A percentile compares a stretch with the other conserved stretches of the same genome.
phyloP scores from a whole-genome alignment of 441 rosid species.

The Corymbia citriodora region DNA sequence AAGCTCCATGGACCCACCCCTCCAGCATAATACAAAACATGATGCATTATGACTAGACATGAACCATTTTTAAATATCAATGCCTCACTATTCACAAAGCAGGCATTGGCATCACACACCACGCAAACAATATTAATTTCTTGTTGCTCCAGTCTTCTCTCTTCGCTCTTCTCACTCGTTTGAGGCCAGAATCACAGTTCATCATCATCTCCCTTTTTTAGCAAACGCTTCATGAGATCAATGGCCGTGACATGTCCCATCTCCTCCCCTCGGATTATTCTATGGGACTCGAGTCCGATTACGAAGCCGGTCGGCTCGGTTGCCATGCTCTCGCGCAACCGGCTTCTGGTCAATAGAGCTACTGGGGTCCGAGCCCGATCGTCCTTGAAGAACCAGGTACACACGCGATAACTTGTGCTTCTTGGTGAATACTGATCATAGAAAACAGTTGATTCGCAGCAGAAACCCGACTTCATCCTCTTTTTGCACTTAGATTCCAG shows the following conservation, averaged over 20 bases:
- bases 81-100: not conserved
- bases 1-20: not conserved
- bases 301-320: conserved; percentile 19
- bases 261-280: conserved; percentile 23
- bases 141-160: not conserved
- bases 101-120: not conserved
- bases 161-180: not conserved
- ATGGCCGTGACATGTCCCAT: conserved; percentile 39
- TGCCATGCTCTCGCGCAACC: conserved; percentile 34
- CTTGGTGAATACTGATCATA: not conserved
- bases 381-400: conserved; percentile 54
- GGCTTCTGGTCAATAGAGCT: conserved; percentile 19
- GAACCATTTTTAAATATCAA: not conserved
- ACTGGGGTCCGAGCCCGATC: conserved; percentile 38
- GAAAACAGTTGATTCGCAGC: not conserved
- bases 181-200: not conserved
- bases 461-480: not conserved
- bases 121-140: not conserved
- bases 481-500: not conserved
- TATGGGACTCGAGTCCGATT: conserved; percentile 18
- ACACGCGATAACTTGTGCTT: not conserved
- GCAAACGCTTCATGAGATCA: conserved; percentile 7
- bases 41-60: conserved; percentile 6
- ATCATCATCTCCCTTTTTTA: not conserved
- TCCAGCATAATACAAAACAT: not conserved